phyloP scores from a whole-genome alignment of 208 protist genomes.

The Paratrypanosoma confusum region DNA sequence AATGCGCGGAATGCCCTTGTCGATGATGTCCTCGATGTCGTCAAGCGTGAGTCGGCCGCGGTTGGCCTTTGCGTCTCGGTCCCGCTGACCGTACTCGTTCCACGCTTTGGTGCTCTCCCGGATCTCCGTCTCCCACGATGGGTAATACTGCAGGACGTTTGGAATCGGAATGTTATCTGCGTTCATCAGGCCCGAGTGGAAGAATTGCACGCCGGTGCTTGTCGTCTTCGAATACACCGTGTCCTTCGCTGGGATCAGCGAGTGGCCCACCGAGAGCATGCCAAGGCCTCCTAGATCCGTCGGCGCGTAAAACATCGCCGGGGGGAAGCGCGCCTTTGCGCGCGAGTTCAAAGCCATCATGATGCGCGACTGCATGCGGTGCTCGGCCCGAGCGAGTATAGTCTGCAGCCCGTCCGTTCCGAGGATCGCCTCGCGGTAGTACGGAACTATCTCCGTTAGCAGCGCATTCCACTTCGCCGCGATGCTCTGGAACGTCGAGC shows the following conservation, averaged over 20 bases:
- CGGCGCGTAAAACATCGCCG: conserved; percentile 99
- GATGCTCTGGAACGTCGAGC: conserved; percentile 99
- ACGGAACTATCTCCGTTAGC: conserved; percentile 99
- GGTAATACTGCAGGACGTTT: conserved; percentile 99
- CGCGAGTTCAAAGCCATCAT: conserved; percentile 99
- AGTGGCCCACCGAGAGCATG: conserved; percentile 99
- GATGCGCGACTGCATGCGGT: conserved; percentile 99
- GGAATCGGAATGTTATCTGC: conserved; percentile 99
- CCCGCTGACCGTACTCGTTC: conserved; percentile 98
- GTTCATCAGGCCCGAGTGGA: conserved; percentile 98
- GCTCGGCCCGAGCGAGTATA: conserved; percentile 99
- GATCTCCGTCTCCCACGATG: conserved; percentile 99
- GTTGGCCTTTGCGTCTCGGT: conserved; percentile 96
- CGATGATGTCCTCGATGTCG: conserved; percentile 99
- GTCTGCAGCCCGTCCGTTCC: conserved; percentile 97
- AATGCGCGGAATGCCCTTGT: conserved; percentile 99
- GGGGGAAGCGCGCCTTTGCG: conserved; percentile 99
- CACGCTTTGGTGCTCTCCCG: conserved; percentile 99
- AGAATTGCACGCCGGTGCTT: conserved; percentile 97
- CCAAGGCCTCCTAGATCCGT: conserved; percentile 98
- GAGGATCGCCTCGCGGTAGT: conserved; percentile 99
- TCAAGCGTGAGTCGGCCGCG: conserved; percentile 98
- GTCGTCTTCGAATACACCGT: conserved; percentile 98
- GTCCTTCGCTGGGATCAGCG: conserved; percentile 99
- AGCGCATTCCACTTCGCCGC: conserved; percentile 99